Evolutionary conservation across 768 basidiomycete species (phyloP).

Genomic region (Panus rudis): DNA sequence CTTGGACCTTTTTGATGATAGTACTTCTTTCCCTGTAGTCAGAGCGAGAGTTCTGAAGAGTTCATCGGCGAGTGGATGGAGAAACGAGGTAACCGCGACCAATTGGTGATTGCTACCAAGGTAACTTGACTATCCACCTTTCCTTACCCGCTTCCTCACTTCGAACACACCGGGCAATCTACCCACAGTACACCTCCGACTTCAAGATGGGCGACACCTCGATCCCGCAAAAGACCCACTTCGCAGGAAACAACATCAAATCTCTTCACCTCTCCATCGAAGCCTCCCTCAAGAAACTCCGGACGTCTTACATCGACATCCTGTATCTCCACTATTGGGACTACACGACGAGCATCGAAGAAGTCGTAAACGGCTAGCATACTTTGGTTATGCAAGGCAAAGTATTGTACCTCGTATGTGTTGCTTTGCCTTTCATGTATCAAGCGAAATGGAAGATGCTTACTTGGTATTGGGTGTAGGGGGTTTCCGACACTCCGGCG

Average conservation of each 20-base stretch:
- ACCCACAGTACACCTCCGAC: slow-evolving; percentile 3
- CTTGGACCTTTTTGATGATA: neutral
- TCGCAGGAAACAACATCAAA: slow-evolving; percentile 30
- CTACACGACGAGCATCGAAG: slow-evolving; percentile 29
- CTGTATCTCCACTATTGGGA: slow-evolving; percentile 36
- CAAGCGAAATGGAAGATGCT: neutral
- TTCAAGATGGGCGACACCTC: slow-evolving; percentile 6
- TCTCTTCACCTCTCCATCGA: slow-evolving; percentile 23
- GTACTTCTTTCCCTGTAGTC: slow-evolving; percentile 9
- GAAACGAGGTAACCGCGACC: slow-evolving; percentile 30
- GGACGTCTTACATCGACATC: slow-evolving; percentile 35
- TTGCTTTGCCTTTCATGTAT: neutral
- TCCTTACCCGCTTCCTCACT: neutral
- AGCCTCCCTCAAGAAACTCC: slow-evolving; percentile 29
- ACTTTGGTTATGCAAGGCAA: slow-evolving; percentile 31
- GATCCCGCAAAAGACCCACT: slow-evolving; percentile 7
- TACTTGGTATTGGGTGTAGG: slow-evolving; percentile 5
- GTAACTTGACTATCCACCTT: slow-evolving; percentile 8
- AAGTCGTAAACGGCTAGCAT: slow-evolving; percentile 32
- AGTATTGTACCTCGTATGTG: slow-evolving; percentile 24
- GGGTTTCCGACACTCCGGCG: slow-evolving; percentile 23
- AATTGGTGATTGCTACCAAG: slow-evolving; percentile 39
- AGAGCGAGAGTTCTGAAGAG: slow-evolving; percentile 25
- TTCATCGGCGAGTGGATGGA: slow-evolving; percentile 42
- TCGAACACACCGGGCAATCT: neutral